Base-by-base conservation (phyloP, 805 yeast species). In the Candida parachauliodes region DNA sequence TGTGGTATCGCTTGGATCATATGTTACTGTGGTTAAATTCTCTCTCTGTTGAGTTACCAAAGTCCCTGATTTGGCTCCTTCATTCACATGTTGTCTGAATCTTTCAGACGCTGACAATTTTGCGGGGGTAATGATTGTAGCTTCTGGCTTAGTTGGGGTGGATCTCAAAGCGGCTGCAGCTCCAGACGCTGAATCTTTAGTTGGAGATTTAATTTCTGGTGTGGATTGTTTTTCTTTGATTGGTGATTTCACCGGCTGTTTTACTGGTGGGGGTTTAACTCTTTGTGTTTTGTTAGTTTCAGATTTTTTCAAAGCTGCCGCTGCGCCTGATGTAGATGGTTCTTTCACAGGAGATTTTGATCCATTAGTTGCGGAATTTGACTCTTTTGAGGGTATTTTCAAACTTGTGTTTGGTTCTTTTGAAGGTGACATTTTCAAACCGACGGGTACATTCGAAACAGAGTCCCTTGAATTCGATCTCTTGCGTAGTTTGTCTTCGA, bases 1-100 rank as follows among this genome's bases (percentile, higher is more conserved):
- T 8, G 59, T 53, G 1, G 72, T 68, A 29, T 50, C 45, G 39
- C 51, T 67, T 0, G 73, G 72, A 43, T 68, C 72, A 43, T 62
- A 67, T 2, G 59, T 60, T 5, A 65, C 70, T 8, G 62, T 49
- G 3, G 59, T 54, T n/a, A 67, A 46, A 1, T 45, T 39, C 35
- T 62, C 68, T 44, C 55, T 59, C 37, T 62, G 62, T 38, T 65
- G 70, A 1, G 70, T 59, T 49, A 60, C 49, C 15, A 68, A 48
- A 0, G 62, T 32, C 0, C 74, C 74, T 1, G 60, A 39, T 43
- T 51, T 61, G 1, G 72, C 56, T 1, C 68, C 72, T 32, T 64
- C 56, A 29, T 61, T 47, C 19, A 68, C 43, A 43, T 66, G 71
- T 31, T 53, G 59, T 37, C 65, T 71, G 12, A 67, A 54, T 31